phyloP scores from a whole-genome alignment of 768 basidiomycete species.

The Collybiopsis confluens region DNA sequence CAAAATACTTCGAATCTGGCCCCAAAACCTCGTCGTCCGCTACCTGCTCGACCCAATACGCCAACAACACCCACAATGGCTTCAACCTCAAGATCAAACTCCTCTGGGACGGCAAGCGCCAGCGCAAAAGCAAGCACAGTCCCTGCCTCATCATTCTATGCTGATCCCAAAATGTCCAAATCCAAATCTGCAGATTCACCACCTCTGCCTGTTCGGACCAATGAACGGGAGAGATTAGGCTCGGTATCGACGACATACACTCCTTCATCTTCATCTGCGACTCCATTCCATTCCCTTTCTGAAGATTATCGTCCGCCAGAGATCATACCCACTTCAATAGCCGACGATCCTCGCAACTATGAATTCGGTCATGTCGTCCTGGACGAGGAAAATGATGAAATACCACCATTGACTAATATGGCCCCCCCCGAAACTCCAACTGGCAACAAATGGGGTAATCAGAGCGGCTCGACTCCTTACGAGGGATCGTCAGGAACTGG shows the following conservation, averaged over 20 bases:
- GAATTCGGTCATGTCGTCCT: constrained; percentile 45
- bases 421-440: not conserved
- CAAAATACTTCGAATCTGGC: not conserved
- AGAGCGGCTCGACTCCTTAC: not conserved
- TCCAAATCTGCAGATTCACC: constrained; percentile 19
- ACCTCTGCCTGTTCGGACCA: not conserved
- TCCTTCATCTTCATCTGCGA: constrained; percentile 23
- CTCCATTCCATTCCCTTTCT: constrained; percentile 26
- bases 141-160: constrained; percentile 36
- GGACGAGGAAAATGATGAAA: constrained; percentile 25
- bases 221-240: constrained; percentile 26
- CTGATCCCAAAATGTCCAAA: constrained; percentile 19
- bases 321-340: constrained; percentile 15
- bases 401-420: constrained; percentile 17
- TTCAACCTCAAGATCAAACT: not conserved
- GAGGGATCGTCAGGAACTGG: not conserved
- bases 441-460: constrained; percentile 3
- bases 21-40: constrained; percentile 9
- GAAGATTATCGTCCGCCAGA: constrained; percentile 3
- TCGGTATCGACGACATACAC: constrained; percentile 40
- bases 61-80: constrained; percentile 2
- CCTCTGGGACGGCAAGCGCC: not conserved
- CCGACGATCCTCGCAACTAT: constrained; percentile 47
- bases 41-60: constrained; percentile 13
- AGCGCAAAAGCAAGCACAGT: constrained; percentile 8